Base-by-base conservation (phyloP, 139 green algal genomes). In the Desmodesmus armatus region DNA sequence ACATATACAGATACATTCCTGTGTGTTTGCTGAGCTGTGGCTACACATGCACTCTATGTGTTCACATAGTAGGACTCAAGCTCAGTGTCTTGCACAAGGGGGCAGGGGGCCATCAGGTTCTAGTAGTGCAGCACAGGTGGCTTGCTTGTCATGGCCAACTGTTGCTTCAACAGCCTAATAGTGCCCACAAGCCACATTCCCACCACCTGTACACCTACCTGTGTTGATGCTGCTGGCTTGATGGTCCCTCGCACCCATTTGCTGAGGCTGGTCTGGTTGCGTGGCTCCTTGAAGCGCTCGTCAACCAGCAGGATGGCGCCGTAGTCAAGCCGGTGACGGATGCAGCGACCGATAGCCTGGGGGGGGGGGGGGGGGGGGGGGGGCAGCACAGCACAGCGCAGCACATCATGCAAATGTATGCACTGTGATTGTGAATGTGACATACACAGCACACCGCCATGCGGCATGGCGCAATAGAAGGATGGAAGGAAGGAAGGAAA, bases 221-320 rank as follows among this genome's bases (percentile, higher is more conserved):
- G 29, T 47, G 47, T 63, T 35, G 13, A 27, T 21, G 47, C 25
- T 41, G 39, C 19, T 65, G 60, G 43, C 23, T 35, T 40, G 25
- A 94, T 71, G 15, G 80, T 84, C 2, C 81, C 88, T 0, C 89
- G 80, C 43, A 95, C 89, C 95, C 95, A 98, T 44, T 92, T 84
- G 2, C 92, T 96, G 25, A 98, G 89, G 40, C 87, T 78, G 27
- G 78, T 51, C 78, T 94, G 90, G 78, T 93, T 87, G 41, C 82
- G 29, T 0, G 82, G 55, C 29, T 90, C 47, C 9, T 67, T 39
- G 86, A 98, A 98, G 31, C 96, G 93, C n/a, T 92, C 86, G 89
- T 98, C 97, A 53, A 99, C 82, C 55, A 99, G 92, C n/a, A 99
- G 80, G 84, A 99, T 95, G 41, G 94, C 95, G 11, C 97, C 97